Conservation (phyloP, 1,284 basidiomycete species). For the Neotropicomus parvogracilis region DNA sequence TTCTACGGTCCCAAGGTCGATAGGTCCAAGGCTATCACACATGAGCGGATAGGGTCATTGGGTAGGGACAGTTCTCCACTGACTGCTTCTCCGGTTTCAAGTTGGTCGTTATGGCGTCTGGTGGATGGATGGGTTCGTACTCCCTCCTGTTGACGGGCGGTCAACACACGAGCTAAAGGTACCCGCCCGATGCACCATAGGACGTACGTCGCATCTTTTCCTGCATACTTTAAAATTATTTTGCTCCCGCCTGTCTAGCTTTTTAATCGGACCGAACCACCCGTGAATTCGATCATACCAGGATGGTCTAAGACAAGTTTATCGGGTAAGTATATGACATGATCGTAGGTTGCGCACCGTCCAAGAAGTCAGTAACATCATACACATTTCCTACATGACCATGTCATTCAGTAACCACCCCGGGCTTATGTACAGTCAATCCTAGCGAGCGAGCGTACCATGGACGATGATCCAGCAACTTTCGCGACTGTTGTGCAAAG, state of each 20-base stretch:
- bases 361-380: conserved; percentile 75
- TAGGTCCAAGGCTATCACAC: conserved; percentile 55
- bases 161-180: conserved; percentile 2
- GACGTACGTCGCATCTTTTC: conserved; percentile 69
- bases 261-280: not conserved
- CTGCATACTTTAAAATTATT: conserved; percentile 69
- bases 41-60: not conserved
- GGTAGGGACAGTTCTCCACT: conserved; percentile 20
- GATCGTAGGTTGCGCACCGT: conserved; percentile 38
- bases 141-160: conserved; percentile 38
- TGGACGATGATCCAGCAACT: conserved; percentile 91
- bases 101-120: conserved; percentile 81
- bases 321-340: conserved; percentile 6
- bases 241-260: conserved; percentile 48
- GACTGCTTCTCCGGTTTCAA: conserved; percentile 75
- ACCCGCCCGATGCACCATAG: not conserved
- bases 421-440: not conserved
- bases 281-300: conserved; percentile 36
- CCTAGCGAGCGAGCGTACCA: conserved; percentile 42
- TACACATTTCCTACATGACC: conserved; percentile 53
- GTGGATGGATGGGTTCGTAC: conserved; percentile 86
- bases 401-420: conserved; percentile 5
- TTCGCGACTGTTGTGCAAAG: conserved; percentile 63
- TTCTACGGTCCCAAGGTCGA: conserved; percentile 62
- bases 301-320: conserved; percentile 54